These are phyloP conservation scores for Mortierella sp. DNA, from an alignment of 371 early-diverging fungal species.

Conservation along the genomic window DNA sequence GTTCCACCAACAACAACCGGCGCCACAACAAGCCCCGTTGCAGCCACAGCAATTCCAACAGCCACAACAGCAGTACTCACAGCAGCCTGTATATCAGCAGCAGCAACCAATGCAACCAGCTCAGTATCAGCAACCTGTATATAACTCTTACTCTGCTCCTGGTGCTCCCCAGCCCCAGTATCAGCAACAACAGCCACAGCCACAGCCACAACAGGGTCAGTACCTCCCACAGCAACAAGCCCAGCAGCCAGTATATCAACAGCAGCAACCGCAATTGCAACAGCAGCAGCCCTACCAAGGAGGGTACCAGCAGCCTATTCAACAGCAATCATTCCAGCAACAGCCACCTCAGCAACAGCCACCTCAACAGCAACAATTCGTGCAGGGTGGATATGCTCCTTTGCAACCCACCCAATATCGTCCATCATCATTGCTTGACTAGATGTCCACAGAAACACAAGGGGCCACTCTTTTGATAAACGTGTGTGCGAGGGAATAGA, in stretches of 20 bases:
- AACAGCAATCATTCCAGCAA: constrained; percentile 27
- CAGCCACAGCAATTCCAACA: constrained; percentile 3
- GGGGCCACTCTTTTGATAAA: too few species aligned
- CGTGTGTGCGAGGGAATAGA: too few species aligned
- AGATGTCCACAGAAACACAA: constrained; percentile 5
- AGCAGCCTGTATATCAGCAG: constrained; percentile 15
- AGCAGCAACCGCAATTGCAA: constrained; percentile 19
- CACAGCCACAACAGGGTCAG: constrained; percentile 12
- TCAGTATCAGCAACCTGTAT: constrained; percentile 22
- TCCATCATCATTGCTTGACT: constrained; percentile 41
- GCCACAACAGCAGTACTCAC: constrained; percentile 1
- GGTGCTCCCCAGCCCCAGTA: constrained; percentile 7
- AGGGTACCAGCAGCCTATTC: constrained; percentile 11
- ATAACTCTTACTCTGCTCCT: constrained; percentile 1
- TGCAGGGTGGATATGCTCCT: constrained; percentile 27
- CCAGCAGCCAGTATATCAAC: constrained; percentile 25
- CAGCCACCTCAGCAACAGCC: constrained; percentile 26
- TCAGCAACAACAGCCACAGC: constrained; percentile 20
- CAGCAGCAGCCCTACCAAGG: constrained; percentile 24
- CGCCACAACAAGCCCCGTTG: constrained; percentile 14
- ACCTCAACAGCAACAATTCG: constrained; percentile 30
- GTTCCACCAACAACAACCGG: constrained; percentile 24
- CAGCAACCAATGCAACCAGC: constrained; percentile 7
- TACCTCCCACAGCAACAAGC: constrained; percentile 12
- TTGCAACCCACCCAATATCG: constrained; percentile 30